Evolutionary conservation across 345 rosid species (phyloP).

Genomic region (Rhodamnia rubescens): DNA sequence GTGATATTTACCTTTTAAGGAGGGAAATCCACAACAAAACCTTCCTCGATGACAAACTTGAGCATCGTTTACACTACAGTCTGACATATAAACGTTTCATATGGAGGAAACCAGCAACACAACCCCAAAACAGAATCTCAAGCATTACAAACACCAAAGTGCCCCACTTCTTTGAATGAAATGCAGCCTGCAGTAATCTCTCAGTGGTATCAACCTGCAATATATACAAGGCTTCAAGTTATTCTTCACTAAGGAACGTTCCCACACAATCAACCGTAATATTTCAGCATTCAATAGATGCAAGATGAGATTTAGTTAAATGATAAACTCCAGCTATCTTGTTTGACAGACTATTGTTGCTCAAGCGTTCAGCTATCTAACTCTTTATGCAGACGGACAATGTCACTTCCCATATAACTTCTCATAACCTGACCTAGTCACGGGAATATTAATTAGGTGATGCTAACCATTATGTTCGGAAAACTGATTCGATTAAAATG

Average conservation of each 20-base stretch:
- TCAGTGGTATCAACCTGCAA: slow-evolving; percentile 32
- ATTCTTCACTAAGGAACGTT: neutral
- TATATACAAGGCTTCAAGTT: neutral
- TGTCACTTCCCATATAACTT: neutral
- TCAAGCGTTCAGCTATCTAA: neutral
- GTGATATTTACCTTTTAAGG: neutral
- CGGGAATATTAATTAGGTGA: too few relatives aligned
- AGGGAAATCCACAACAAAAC: neutral
- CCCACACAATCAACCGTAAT: neutral
- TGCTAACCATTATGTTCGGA: too few relatives aligned
- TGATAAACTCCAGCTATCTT: neutral
- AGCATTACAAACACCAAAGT: slow-evolving; percentile 33
- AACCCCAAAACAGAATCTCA: slow-evolving; percentile 42
- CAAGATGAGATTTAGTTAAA: neutral
- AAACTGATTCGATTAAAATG: too few relatives aligned
- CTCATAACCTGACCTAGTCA: neutral
- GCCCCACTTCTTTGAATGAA: slow-evolving; percentile 35
- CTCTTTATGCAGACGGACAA: neutral
- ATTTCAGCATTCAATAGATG: neutral
- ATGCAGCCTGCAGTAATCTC: slow-evolving; percentile 16
- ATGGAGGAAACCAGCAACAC: slow-evolving; percentile 35
- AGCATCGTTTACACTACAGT: slow-evolving; percentile 5
- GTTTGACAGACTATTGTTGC: neutral
- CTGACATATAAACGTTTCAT: slow-evolving; percentile 27
- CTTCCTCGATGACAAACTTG: neutral